Evolutionary conservation across 805 yeast genomes (phyloP), one percentile per base, ranked within the genome.

Genomic region (Nakazawaea wyomingensis): DNA sequence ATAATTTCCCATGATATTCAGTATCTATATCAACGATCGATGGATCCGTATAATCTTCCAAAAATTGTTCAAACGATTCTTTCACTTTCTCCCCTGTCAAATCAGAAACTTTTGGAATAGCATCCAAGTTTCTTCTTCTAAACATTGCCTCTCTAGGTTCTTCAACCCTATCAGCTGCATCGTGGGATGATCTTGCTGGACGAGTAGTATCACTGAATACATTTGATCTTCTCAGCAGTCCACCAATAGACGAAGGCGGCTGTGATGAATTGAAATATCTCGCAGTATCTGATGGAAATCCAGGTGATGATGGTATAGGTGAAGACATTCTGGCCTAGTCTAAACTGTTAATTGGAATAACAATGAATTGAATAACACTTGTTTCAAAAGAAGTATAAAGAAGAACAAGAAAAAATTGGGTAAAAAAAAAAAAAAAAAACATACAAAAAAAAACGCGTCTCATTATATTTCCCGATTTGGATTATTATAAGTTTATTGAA

Each of bases 11-110:
- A 34, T 64, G 66, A 61, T 66, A 72, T 42, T 65, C 64, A 17
- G 65, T 59, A 17, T 54, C 56, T 30, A 60, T 55, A 20, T 55
- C 55, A 18, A 59, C 65, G 14, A 59, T 59, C 17, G 66, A 59
- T 6, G 62, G 66, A 35, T 75, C 76, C 3, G 66, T 65, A 56
- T 70, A 91, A 26, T 77, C 84, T 55, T 80, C 85, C 44, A 91
- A 64, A 56, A 91, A 91, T 50, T 74, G 78, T 60, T 90, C 96
- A 60, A 93, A 91, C 13, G 90, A 80, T 61, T 88, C 96, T 34
- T 91, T 77, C 14, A 93, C 97, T 53, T 87, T 87, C 59, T 90
- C 97, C 46, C 96, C 97, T 3, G 96, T 88, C 37, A 80, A 78
- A 66, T 93, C 99, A 21, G 78, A 78, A 21, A 93, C 96, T 57